phyloP scores from a whole-genome alignment of 2,329 filamentous ascomycete species.

The Aureobasidium namibiae region DNA sequence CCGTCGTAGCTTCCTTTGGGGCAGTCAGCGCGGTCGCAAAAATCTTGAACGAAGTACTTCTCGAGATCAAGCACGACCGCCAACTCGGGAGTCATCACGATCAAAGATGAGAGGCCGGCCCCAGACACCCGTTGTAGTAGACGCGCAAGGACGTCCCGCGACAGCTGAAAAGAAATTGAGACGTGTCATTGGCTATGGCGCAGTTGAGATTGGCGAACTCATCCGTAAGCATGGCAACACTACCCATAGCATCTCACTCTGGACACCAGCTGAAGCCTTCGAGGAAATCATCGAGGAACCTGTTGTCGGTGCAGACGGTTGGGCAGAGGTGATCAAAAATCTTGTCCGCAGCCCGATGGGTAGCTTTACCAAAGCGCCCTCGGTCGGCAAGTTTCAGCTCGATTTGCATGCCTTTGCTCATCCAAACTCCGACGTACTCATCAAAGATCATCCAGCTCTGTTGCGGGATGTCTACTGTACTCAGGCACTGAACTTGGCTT shows the following conservation, averaged over 20 bases:
- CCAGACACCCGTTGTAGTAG: not conserved
- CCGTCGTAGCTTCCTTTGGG: slow-evolving; percentile 51
- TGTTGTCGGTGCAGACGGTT: slow-evolving; percentile 48
- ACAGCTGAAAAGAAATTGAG: slow-evolving; percentile 43
- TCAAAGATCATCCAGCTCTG: slow-evolving; percentile 79
- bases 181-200: slow-evolving; percentile 67
- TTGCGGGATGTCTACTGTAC: slow-evolving; percentile 75
- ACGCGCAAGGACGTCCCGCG: not conserved
- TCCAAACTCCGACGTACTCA: slow-evolving; percentile 68
- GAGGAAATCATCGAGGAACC: slow-evolving; percentile 7
- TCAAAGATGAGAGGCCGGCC: slow-evolving; percentile 11
- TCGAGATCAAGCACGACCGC: not conserved
- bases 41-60: slow-evolving; percentile 16
- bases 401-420: slow-evolving; percentile 71
- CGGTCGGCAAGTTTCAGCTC: slow-evolving; percentile 50
- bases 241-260: slow-evolving; percentile 6
- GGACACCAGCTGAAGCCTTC: slow-evolving; percentile 13
- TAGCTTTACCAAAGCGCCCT: slow-evolving; percentile 44
- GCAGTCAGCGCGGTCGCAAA: slow-evolving; percentile 52
- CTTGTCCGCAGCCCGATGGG: slow-evolving; percentile 67
- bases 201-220: slow-evolving; percentile 66
- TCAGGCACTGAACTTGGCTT: slow-evolving; percentile 86
- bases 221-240: slow-evolving; percentile 10
- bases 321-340: slow-evolving; percentile 64
- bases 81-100: slow-evolving; percentile 6